These are phyloP conservation scores for Cryoendolithus antarcticus DNA, from an alignment of 2,329 filamentous ascomycete species.

Conservation along the genomic window DNA sequence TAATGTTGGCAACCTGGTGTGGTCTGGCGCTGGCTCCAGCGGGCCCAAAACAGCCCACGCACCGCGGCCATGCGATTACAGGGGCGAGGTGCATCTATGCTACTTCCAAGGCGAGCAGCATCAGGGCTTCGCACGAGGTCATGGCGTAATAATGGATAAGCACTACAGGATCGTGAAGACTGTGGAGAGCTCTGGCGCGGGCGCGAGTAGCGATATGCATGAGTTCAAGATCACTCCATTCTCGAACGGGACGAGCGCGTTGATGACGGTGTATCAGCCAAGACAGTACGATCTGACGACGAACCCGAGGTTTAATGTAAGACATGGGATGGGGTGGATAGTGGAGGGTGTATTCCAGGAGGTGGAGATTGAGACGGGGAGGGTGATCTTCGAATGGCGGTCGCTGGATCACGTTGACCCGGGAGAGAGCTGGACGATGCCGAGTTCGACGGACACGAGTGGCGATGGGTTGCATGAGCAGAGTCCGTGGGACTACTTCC, in stretches of 20 bases:
- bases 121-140: constrained; percentile 39
- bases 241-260: constrained; percentile 27
- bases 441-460: constrained; percentile 29
- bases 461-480: constrained; percentile 35
- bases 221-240: constrained; percentile 37
- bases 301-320: constrained; percentile 23
- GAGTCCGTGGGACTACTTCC: constrained; percentile 41
- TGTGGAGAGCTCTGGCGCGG: constrained; percentile 27
- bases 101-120: constrained; percentile 41
- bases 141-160: constrained; percentile 40
- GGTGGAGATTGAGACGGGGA: constrained; percentile 42
- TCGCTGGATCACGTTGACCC: constrained; percentile 45
- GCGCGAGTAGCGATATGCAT: constrained; percentile 40
- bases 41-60: constrained; percentile 39
- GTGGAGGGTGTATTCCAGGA: constrained; percentile 43
- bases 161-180: constrained; percentile 38
- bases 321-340: constrained; percentile 37
- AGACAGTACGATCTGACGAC: constrained; percentile 34
- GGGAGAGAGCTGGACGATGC: constrained; percentile 34
- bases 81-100: constrained; percentile 37
- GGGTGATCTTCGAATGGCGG: constrained; percentile 47
- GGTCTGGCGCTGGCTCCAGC: constrained; percentile 36
- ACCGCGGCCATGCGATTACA: constrained; percentile 37
- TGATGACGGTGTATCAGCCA: constrained; percentile 28
- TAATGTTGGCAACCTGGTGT: constrained; percentile 38